Evolutionary conservation across 1,284 basidiomycete genomes (phyloP), one percentile per base, ranked within the genome.

Genomic region (Exsudoporus floridanus): DNA sequence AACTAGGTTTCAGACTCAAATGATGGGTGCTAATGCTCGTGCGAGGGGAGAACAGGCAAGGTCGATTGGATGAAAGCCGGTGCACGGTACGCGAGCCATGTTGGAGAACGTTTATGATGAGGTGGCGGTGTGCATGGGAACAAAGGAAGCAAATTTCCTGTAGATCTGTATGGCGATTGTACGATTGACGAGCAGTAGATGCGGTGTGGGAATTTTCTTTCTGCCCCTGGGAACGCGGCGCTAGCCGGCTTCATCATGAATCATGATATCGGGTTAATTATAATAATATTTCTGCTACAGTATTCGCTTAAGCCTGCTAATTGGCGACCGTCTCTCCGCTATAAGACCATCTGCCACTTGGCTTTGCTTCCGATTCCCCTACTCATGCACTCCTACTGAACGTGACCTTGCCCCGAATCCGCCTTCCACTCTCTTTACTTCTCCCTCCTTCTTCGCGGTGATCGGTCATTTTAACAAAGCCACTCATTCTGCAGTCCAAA

Each of bases 11-110:
- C 60, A 41, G 61, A 58, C 25, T 71, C 67, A 60, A 14, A 73
- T 69, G 57, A 57, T 70, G 34, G 78, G 77, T 14, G 64, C 64
- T 14, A 78, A 80, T 65, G 74, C 73, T 5, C 71, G 73, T 48
- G 71, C 66, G 33, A 66, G 69, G 10, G 74, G 74, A 2, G 73
- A 75, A 34, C 70, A 73, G 34, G 69, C 71, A 4, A 66, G 70
- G 47, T 66, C 65, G 14, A 69, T 81, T 40, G 78, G 78, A 33
- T 75, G 72, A 74, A 62, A 54, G 33, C 70, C 72, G 6, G 61
- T 55, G 21, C 56, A 67, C 44, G 63, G 57, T 7, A 70, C 56
- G 5, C 47, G 39, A 35, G 68, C 70, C 34, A 61, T 74, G 52
- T 50, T 68, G 37, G 62, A 57, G 19, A 66, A 62, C 50, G 58